phyloP scores from a whole-genome alignment of 305 asterid species.

The Salvia sclarea region DNA sequence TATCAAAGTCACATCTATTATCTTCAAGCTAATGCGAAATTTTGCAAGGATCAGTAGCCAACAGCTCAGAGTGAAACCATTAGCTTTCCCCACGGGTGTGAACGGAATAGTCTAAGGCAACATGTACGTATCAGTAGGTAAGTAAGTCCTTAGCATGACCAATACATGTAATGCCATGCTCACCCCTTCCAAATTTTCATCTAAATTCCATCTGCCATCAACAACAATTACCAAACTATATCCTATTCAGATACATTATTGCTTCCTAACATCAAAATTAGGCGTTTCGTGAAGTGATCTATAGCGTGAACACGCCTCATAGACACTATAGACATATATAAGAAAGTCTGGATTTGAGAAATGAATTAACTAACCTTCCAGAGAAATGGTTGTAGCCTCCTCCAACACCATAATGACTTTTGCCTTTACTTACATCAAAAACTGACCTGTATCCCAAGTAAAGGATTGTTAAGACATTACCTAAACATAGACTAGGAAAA shows the following conservation, averaged over 20 bases:
- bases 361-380: slow-evolving; percentile 55
- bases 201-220: slow-evolving; percentile 1
- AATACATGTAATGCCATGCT: background rate
- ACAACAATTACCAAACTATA: background rate
- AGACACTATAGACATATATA: background rate
- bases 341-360: background rate
- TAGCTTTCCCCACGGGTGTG: background rate
- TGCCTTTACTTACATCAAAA: slow-evolving; percentile 88
- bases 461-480: background rate
- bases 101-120: background rate
- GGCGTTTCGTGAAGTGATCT: background rate
- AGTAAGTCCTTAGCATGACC: background rate
- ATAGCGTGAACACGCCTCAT: no score
- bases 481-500: background rate
- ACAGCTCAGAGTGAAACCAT: background rate
- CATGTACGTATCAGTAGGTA: background rate
- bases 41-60: background rate
- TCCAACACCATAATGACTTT: slow-evolving; percentile 77
- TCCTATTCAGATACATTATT: background rate
- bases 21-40: background rate
- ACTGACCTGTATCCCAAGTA: slow-evolving; percentile 56
- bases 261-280: background rate
- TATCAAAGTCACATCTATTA: background rate
- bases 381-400: slow-evolving; percentile 81
- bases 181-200: background rate